Evolutionary conservation across 257 asterid genomes (phyloP).

Genomic region (Solanum acaule): DNA sequence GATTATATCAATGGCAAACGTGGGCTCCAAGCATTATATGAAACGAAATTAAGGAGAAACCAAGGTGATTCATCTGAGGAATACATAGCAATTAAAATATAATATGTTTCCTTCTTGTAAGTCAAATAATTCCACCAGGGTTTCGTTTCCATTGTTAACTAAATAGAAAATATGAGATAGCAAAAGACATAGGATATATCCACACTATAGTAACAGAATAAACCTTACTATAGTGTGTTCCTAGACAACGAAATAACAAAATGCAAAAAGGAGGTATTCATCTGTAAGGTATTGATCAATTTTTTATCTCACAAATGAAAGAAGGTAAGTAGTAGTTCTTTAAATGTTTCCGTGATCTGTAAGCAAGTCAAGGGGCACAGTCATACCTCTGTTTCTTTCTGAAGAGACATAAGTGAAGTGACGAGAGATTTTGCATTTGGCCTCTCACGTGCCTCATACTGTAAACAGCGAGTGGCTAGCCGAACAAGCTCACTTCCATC

Average conservation of each 20-base stretch:
- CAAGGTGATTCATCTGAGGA: not conserved
- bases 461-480: constrained; percentile 77
- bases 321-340: not conserved
- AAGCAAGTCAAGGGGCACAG: not conserved
- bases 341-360: not conserved
- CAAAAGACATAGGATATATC: not conserved
- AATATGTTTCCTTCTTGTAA: not conserved
- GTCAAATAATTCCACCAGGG: not conserved
- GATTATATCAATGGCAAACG: not conserved
- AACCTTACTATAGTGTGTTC: not conserved
- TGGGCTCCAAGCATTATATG: not conserved
- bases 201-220: not conserved
- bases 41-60: not conserved
- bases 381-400: constrained; percentile 66
- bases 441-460: constrained; percentile 91
- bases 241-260: not conserved
- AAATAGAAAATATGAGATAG: not conserved
- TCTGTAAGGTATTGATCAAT: not conserved
- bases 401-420: constrained; percentile 54
- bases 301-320: not conserved
- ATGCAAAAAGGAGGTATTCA: not conserved
- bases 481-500: constrained; percentile 87
- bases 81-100: not conserved
- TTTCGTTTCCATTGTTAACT: not conserved
- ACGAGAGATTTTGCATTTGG: constrained; percentile 73